Evolutionary conservation across 371 early-diverging fungal genomes (phyloP).

Genomic region (Nematocida minor): DNA sequence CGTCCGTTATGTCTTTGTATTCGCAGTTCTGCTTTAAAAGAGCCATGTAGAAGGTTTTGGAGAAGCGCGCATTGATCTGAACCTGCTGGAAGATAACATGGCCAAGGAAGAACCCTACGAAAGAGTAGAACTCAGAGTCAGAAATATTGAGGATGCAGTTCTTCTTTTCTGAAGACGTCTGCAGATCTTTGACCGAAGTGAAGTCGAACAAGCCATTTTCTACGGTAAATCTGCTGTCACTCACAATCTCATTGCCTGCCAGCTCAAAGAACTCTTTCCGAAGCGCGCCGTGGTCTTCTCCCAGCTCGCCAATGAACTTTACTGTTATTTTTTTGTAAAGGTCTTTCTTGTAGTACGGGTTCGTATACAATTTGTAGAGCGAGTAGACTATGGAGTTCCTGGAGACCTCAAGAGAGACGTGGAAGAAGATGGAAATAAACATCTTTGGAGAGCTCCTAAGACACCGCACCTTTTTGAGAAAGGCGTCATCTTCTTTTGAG

Average conservation of each 20-base stretch:
- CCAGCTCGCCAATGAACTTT: slow-evolving; percentile 43
- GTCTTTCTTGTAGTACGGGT: not conserved
- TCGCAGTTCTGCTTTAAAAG: slow-evolving; percentile 10
- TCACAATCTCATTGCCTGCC: slow-evolving; percentile 6
- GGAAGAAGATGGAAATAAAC: slow-evolving; percentile 39
- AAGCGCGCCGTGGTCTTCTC: slow-evolving; percentile 49
- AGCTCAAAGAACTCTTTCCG: slow-evolving; percentile 50
- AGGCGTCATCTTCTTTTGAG: slow-evolving; percentile 9
- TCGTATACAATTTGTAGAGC: slow-evolving; percentile 4
- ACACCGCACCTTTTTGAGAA: slow-evolving; percentile 6
- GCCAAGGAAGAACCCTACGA: slow-evolving; percentile 39
- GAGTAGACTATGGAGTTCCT: not conserved
- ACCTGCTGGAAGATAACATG: slow-evolving; percentile 50
- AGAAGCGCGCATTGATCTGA: slow-evolving; percentile 15
- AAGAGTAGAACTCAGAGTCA: slow-evolving; percentile 17
- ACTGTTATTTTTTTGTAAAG: slow-evolving; percentile 18
- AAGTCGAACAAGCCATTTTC: slow-evolving; percentile 37
- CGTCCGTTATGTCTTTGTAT: slow-evolving; percentile 16
- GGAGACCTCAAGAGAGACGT: not conserved
- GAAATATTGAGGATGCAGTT: not conserved
- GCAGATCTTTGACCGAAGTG: not conserved
- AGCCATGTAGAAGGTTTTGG: slow-evolving; percentile 22
- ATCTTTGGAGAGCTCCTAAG: slow-evolving; percentile 32
- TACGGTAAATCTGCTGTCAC: slow-evolving; percentile 10
- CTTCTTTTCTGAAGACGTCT: not conserved